These are phyloP conservation scores for Chloranthus sessilifolius DNA, from an alignment of 164 flowering plant species.

Conservation along the genomic window DNA sequence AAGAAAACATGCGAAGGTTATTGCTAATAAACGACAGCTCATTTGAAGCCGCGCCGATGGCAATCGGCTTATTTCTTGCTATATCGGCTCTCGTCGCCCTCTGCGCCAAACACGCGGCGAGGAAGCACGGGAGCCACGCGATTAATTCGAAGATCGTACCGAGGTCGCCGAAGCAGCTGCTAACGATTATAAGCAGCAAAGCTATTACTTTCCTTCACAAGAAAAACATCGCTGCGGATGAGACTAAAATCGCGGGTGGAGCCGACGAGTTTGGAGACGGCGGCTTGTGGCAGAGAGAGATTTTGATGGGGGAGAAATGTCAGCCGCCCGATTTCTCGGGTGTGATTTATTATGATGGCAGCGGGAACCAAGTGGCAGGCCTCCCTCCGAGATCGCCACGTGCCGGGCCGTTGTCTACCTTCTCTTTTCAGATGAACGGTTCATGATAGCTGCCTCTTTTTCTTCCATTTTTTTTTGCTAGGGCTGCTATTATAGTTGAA, in stretches of 20 bases:
- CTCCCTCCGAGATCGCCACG: conserved; percentile 46
- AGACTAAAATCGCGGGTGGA: too few species aligned
- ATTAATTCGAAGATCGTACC: background rate
- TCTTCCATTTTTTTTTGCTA: too few species aligned
- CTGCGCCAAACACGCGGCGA: conserved; percentile 34
- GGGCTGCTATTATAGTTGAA: too few species aligned
- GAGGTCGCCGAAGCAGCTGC: conserved; percentile 31
- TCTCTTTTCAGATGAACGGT: too few species aligned
- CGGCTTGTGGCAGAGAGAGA: conserved; percentile 56
- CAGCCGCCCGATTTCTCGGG: conserved; percentile 59
- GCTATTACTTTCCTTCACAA: conserved; percentile 21
- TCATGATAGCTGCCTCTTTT: too few species aligned
- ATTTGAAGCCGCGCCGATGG: conserved; percentile 12
- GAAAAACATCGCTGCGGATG: conserved; percentile 9
- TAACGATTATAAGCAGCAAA: conserved; percentile 34
- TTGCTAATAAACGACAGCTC: background rate
- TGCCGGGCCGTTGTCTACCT: conserved; percentile 24
- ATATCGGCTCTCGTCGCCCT: conserved; percentile 28
- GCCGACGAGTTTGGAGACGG: too few species aligned
- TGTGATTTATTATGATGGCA: conserved; percentile 44
- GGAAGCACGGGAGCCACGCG: too few species aligned
- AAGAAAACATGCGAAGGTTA: background rate
- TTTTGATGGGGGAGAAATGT: conserved; percentile 69
- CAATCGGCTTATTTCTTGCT: conserved; percentile 27
- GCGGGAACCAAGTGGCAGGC: conserved; percentile 39